These are phyloP conservation scores for Chiua virens DNA, from an alignment of 768 basidiomycete genomes.

Conservation along the genomic window DNA sequence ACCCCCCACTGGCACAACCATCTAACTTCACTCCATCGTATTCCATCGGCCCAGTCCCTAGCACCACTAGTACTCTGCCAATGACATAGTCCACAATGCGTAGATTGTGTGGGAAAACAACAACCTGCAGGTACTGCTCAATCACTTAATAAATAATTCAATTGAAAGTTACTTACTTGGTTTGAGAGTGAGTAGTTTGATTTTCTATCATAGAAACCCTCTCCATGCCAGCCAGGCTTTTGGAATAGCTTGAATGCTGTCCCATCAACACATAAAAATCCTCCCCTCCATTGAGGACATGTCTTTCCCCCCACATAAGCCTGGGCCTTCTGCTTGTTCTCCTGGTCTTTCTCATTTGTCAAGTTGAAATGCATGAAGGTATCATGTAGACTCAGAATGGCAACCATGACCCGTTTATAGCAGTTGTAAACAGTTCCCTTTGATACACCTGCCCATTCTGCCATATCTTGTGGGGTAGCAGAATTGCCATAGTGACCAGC, in stretches of 20 bases:
- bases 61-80: too few relatives aligned
- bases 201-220: conserved; percentile 12
- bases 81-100: too few relatives aligned
- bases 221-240: conserved; percentile 19
- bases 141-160: too few relatives aligned
- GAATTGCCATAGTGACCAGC: conserved; percentile 2
- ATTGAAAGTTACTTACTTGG: conserved; percentile 7
- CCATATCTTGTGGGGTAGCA: conserved; percentile 17
- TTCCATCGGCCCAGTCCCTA: too few relatives aligned
- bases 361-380: conserved; percentile 2
- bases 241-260: conserved; percentile 18
- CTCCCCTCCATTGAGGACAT: not conserved
- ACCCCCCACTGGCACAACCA: too few relatives aligned
- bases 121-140: too few relatives aligned
- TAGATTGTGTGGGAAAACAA: too few relatives aligned
- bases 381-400: conserved; percentile 13
- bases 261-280: conserved; percentile 13
- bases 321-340: not conserved
- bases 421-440: conserved; percentile 20
- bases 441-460: conserved; percentile 17
- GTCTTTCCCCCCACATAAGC: not conserved
- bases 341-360: not conserved
- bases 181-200: conserved; percentile 11
- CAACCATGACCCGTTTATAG: conserved; percentile 13
- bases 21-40: too few relatives aligned